Evolutionary conservation across 768 basidiomycete genomes (phyloP).

Genomic region (Lactifluus rugatus): DNA sequence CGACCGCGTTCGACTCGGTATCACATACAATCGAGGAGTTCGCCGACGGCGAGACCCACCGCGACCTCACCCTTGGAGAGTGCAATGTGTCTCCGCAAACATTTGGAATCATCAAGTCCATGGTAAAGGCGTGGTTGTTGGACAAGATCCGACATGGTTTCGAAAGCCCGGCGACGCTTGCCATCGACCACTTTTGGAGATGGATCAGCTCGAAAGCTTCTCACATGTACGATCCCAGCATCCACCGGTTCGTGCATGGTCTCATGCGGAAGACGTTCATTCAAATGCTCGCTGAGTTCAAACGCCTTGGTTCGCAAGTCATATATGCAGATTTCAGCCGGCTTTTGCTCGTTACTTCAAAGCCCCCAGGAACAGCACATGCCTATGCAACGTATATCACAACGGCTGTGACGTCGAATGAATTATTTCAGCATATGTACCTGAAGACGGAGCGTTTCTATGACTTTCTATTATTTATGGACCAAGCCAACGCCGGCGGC

Average conservation of each 20-base stretch:
- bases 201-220: conserved; percentile 87
- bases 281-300: conserved; percentile 93
- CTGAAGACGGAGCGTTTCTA: conserved; percentile 83
- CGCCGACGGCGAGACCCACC: conserved; percentile 50
- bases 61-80: conserved; percentile 80
- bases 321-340: conserved; percentile 90
- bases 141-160: conserved; percentile 69
- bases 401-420: conserved; percentile 87
- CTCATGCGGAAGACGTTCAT: conserved; percentile 98
- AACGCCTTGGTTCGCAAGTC: conserved; percentile 85
- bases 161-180: conserved; percentile 54
- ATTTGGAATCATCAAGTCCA: conserved; percentile 73
- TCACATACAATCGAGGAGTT: conserved; percentile 89
- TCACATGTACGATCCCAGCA: conserved; percentile 82
- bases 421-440: conserved; percentile 89
- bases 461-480: conserved; percentile 94
- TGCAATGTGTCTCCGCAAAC: conserved; percentile 80
- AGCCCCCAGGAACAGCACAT: conserved; percentile 89
- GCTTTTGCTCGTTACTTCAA: conserved; percentile 85
- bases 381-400: conserved; percentile 96
- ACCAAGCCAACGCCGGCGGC: conserved; percentile 84
- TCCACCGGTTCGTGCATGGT: conserved; percentile 89
- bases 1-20: conserved; percentile 88
- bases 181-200: conserved; percentile 93
- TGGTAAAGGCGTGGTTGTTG: conserved; percentile 87